Evolutionary conservation across 768 basidiomycete genomes (phyloP).

Genomic region (Sutorius australiensis): DNA sequence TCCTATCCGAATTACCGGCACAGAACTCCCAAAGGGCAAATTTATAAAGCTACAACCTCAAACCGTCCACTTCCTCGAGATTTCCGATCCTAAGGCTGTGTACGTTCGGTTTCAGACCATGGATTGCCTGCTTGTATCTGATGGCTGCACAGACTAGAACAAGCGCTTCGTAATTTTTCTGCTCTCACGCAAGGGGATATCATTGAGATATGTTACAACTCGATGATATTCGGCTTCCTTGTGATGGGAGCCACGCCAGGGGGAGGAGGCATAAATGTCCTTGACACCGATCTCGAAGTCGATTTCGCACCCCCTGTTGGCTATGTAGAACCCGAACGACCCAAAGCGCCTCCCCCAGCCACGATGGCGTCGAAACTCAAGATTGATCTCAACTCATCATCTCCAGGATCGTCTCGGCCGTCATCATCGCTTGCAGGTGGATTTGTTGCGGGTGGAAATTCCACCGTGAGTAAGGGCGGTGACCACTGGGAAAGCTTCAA

Average conservation of each 20-base stretch:
- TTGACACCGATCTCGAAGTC: slow-evolving; percentile 97
- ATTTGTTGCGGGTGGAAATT: slow-evolving; percentile 49
- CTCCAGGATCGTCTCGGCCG: slow-evolving; percentile 82
- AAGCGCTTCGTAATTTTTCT: slow-evolving; percentile 90
- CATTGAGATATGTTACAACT: slow-evolving; percentile 97
- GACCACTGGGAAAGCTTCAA: slow-evolving; percentile 95
- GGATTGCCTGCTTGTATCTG: background rate
- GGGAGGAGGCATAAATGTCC: slow-evolving; percentile 80
- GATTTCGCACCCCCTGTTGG: slow-evolving; percentile 93
- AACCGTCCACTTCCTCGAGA: slow-evolving; percentile 89
- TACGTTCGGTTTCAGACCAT: slow-evolving; percentile 40
- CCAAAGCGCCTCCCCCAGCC: slow-evolving; percentile 71
- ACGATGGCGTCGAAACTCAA: slow-evolving; percentile 98
- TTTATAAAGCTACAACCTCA: slow-evolving; percentile 97
- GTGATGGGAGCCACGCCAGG: slow-evolving; percentile 92
- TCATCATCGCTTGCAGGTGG: slow-evolving; percentile 69
- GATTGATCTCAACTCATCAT: slow-evolving; percentile 85
- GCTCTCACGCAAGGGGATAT: slow-evolving; percentile 93
- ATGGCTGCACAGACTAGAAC: slow-evolving; percentile 67
- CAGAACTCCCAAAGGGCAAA: slow-evolving; percentile 87
- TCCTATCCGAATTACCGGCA: slow-evolving; percentile 87
- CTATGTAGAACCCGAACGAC: slow-evolving; percentile 91
- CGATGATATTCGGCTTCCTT: slow-evolving; percentile 89
- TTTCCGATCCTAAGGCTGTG: slow-evolving; percentile 98
- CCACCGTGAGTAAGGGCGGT: slow-evolving; percentile 66